Conservation (phyloP, 108 stramenopile species). For the Nitzschia inconspicua region DNA sequence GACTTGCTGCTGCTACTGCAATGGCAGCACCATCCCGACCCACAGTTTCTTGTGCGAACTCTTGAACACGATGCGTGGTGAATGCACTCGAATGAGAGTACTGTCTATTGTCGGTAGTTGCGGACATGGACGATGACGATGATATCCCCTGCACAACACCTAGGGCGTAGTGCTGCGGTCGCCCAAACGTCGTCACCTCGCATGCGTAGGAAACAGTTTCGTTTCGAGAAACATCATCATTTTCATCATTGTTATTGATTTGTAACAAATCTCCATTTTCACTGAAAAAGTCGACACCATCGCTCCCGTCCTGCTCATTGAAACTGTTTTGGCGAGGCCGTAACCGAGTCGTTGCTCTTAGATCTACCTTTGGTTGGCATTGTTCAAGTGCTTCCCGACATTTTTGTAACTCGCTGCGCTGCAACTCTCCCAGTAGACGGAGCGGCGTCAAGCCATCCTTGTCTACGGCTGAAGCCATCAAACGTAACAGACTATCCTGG, state of each 20-base stretch:
- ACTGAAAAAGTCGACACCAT: conserved; percentile 26
- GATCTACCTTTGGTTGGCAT: conserved; percentile 2
- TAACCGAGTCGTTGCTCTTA: conserved; percentile 3
- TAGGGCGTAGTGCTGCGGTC: conserved; percentile 66
- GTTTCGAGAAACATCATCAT: not conserved
- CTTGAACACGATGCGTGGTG: conserved; percentile 50
- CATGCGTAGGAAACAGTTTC: conserved; percentile 32
- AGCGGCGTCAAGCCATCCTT: conserved; percentile 64
- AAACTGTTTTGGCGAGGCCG: conserved; percentile 14
- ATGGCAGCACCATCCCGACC: conserved; percentile 55
- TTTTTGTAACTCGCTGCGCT: conserved; percentile 32
- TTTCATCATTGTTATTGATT: conserved; percentile 12
- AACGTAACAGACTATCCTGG: conserved; percentile 4
- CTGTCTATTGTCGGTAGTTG: not conserved
- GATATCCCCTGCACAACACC: conserved; percentile 39
- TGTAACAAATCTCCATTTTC: conserved; percentile 19
- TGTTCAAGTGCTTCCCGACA: conserved; percentile 36
- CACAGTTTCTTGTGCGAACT: conserved; percentile 41
- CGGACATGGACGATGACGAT: conserved; percentile 6
- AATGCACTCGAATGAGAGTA: conserved; percentile 11
- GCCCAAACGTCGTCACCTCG: conserved; percentile 80
- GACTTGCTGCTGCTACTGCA: conserved; percentile 64
- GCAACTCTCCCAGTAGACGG: conserved; percentile 48
- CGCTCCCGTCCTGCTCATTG: conserved; percentile 1
- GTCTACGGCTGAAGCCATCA: conserved; percentile 34